Conservation (phyloP, 805 yeast genomes). For the Sugiyamaella chiloensis region DNA sequence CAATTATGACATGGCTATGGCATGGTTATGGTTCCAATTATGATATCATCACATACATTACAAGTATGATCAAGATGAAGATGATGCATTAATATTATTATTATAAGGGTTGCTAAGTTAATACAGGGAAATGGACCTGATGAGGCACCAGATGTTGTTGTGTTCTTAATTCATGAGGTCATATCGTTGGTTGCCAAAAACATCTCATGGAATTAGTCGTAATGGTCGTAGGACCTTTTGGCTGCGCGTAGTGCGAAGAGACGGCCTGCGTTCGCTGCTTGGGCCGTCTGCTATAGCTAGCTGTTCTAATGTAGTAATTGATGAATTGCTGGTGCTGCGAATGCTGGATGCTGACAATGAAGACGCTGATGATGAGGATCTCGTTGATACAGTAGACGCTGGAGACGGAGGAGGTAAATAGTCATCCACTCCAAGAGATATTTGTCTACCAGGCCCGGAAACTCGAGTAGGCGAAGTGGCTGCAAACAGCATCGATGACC, state of each 20-base stretch:
- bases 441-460: neutral
- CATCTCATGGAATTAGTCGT: no score
- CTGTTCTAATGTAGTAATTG: neutral
- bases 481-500: slow-evolving; percentile 17
- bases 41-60: no score
- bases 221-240: slow-evolving; percentile 1
- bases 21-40: no score
- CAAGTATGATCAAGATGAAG: no score
- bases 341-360: slow-evolving; percentile 4
- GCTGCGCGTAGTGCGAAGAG: neutral
- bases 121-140: no score
- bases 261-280: slow-evolving; percentile 5
- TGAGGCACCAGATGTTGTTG: no score
- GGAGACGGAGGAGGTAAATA: slow-evolving; percentile 1
- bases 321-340: slow-evolving; percentile 1
- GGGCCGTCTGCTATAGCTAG: slow-evolving; percentile 4
- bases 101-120: no score
- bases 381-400: neutral
- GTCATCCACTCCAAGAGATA: slow-evolving; percentile 5
- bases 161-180: no score
- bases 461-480: neutral
- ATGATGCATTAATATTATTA: no score
- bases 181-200: no score
- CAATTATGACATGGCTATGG: no score
- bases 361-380: neutral